Evolutionary conservation across 73 alveolate species (phyloP).

Genomic region (Breviolum minutum): DNA sequence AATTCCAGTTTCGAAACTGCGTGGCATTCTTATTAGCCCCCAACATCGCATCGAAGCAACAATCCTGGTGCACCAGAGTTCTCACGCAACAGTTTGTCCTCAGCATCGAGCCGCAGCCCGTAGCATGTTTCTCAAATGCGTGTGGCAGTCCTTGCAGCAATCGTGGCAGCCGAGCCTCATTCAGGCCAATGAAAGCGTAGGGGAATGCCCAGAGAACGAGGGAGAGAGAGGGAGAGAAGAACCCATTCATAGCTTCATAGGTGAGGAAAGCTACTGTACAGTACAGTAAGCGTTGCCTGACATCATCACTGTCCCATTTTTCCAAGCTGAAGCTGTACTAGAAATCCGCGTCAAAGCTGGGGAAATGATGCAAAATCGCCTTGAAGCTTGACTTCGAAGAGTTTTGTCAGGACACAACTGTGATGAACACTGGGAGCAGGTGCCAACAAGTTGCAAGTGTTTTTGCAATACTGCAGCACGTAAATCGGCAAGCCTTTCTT

Average conservation of each 20-base stretch:
- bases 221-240: no score
- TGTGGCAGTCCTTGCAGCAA: not conserved
- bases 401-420: not conserved
- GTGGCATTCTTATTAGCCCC: no score
- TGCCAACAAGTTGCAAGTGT: not conserved
- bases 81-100: no score
- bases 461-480: not conserved
- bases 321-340: no score
- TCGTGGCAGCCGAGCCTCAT: conserved; percentile 13
- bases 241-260: no score
- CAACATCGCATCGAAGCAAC: no score
- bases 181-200: not conserved
- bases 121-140: not conserved
- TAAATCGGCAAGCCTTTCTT: not conserved
- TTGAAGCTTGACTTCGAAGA: not conserved
- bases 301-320: not conserved
- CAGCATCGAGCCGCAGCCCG: not conserved
- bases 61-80: no score
- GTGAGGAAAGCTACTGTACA: no score
- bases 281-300: no score
- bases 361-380: not conserved
- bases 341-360: no score
- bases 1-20: no score
- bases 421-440: conserved; percentile 19
- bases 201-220: no score